phyloP scores from a whole-genome alignment of 73 alveolate species.

The Stentor coeruleus region DNA sequence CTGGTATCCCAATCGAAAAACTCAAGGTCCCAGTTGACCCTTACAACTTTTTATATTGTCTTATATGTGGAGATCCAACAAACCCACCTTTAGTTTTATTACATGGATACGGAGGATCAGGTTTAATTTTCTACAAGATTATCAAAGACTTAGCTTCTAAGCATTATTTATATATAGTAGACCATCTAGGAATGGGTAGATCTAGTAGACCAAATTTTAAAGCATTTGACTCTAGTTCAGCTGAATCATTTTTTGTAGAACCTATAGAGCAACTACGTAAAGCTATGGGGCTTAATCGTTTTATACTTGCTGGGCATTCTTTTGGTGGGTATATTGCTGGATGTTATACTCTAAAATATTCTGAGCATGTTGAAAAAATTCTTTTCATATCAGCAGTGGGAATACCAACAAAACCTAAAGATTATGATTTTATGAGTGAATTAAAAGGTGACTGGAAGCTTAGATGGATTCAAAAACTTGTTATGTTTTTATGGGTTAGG shows the following conservation, averaged over 20 bases:
- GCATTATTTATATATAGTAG: constrained; percentile 51
- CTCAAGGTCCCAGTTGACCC: background rate
- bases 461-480: background rate
- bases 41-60: background rate
- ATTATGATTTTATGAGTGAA: constrained; percentile 28
- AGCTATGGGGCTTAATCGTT: constrained; percentile 34
- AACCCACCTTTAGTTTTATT: constrained; percentile 29
- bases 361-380: constrained; percentile 56
- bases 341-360: constrained; percentile 56
- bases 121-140: constrained; percentile 29
- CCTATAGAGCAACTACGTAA: constrained; percentile 59
- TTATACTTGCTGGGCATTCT: constrained; percentile 69
- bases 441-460: constrained; percentile 26
- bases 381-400: constrained; percentile 68
- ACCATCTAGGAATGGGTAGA: constrained; percentile 69
- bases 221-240: constrained; percentile 39
- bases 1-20: background rate
- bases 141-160: constrained; percentile 32
- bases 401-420: constrained; percentile 29
- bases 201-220: constrained; percentile 50
- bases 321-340: constrained; percentile 73
- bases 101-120: constrained; percentile 45
- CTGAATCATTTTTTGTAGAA: constrained; percentile 57
- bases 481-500: constrained; percentile 30
- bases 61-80: constrained; percentile 18